A percentile compares a stretch with the other conserved stretches of the same genome.
These are phyloP conservation scores for Irpex rosettiformis DNA, from an alignment of 1,284 basidiomycete species.

Conservation along the genomic window DNA sequence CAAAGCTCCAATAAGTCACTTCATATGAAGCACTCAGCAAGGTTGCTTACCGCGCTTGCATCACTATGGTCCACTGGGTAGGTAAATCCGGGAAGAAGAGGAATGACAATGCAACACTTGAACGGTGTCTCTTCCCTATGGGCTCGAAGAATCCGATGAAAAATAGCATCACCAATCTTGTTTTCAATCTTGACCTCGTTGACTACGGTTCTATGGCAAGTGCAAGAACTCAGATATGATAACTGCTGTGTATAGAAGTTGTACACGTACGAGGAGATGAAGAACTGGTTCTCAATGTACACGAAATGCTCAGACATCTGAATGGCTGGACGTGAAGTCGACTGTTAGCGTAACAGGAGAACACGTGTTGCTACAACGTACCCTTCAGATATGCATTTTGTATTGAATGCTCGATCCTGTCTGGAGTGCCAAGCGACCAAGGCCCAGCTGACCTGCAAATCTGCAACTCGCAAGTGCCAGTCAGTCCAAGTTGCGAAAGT, in stretches of 20 bases:
- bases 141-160: conserved; percentile 88
- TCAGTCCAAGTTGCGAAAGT: conserved; percentile 78
- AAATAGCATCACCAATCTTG: conserved; percentile 91
- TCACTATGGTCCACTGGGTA: conserved; percentile 92
- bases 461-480: conserved; percentile 96
- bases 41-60: conserved; percentile 74
- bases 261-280: conserved; percentile 86
- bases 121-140: conserved; percentile 80
- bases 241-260: conserved; percentile 1
- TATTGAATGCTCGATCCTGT: conserved; percentile 88
- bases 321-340: conserved; percentile 59
- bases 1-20: conserved; percentile 10
- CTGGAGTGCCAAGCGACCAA: conserved; percentile 93
- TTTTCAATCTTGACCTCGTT: conserved; percentile 91
- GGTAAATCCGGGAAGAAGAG: conserved; percentile 91
- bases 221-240: background rate
- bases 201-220: conserved; percentile 66
- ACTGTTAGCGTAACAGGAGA: background rate
- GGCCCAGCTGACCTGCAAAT: conserved; percentile 94
- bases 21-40: background rate
- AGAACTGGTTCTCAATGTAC: conserved; percentile 98
- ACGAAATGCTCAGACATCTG: conserved; percentile 93
- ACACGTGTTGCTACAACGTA: conserved; percentile 27
- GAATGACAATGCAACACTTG: conserved; percentile 93
- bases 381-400: conserved; percentile 94